Percentiles rank a stretch among this genome's conserved stretches.
phyloP scores from a whole-genome alignment of 2,329 filamentous ascomycete species.

The Penicillium nordicum region DNA sequence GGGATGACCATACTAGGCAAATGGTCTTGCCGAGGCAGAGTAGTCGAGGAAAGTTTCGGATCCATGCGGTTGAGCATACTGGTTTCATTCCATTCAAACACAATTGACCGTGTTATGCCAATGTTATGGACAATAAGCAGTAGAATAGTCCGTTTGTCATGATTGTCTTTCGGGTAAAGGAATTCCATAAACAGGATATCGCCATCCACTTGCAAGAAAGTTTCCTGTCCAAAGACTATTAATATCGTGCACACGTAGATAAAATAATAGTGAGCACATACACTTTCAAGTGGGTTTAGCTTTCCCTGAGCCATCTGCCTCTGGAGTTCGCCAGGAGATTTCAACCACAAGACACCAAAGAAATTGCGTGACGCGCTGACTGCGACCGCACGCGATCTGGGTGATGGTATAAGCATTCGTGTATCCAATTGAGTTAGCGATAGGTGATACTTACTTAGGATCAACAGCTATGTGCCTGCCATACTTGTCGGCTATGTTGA shows the following conservation, averaged over 20 bases:
- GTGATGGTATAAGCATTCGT: not conserved
- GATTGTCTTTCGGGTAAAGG: conserved; percentile 64
- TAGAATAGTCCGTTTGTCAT: conserved; percentile 71
- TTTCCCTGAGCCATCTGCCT: conserved; percentile 48
- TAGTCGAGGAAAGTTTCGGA: not conserved
- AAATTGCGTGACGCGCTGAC: conserved; percentile 67
- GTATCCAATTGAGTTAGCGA: not conserved
- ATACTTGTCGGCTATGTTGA: conserved; percentile 53
- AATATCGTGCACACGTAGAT: not conserved
- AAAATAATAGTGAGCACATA: conserved; percentile 28
- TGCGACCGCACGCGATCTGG: conserved; percentile 56
- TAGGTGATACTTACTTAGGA: conserved; percentile 56
- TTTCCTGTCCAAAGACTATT: conserved; percentile 35
- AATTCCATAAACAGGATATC: conserved; percentile 87
- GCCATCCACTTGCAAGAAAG: conserved; percentile 58
- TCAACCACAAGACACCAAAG: conserved; percentile 70
- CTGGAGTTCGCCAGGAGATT: conserved; percentile 53
- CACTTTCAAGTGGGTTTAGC: conserved; percentile 59
- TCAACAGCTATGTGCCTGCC: conserved; percentile 72
- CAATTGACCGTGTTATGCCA: conserved; percentile 47
- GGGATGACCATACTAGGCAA: conserved; percentile 70
- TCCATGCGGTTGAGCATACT: conserved; percentile 52
- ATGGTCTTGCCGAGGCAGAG: conserved; percentile 36
- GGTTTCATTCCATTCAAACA: conserved; percentile 54
- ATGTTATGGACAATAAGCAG: conserved; percentile 57